Base-by-base conservation (phyloP, 148 eudicot genomes). In the Silene uniflora region DNA sequence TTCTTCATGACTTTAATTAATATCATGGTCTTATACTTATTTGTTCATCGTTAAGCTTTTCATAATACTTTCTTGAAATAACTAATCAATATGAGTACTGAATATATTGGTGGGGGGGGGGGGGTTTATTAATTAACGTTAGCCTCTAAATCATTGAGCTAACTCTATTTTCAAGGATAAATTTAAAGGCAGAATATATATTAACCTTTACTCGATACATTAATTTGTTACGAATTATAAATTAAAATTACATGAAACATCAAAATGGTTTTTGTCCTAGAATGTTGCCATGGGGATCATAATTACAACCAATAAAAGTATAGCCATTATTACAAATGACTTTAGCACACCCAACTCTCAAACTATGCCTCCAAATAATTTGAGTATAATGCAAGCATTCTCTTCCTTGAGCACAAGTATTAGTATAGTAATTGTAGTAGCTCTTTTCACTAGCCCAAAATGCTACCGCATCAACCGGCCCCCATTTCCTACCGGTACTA, bases 211-310 rank as follows among this genome's bases (percentile, higher is more conserved):
- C 8, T 39, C 1, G 10, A 39, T 39, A 7, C 0, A 39, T 39
- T 6, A 39, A 39, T 0, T 7, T 39, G 9, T 39, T 39, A 39
- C 9, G 7, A 39, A 39, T 39, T 39, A 39, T 39, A 39, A 39
- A 39, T 7, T 39, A 7, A 39, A 39, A 39, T 39, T 6, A 39
- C 8, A 39, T 39, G 9, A 39, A 39, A 39, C 10, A 7, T 77
- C 23, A 81, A 69, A 73, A 81, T 62, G 84, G 84, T 22, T 69
- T 81, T 81, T 81, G 81, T 54, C 84, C 84, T 2, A 73, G 39
- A 52, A 81, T 73, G 62, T 81, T 81, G 10, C 84, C 84, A 73
- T 81, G 84, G 18, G 84, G 84, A 74, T 81, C 77, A 74, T 81
- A 81, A 16, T 81, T 81, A 63, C 84, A 77, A 17, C 81, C 75